Base-by-base conservation (phyloP, 148 eudicot genomes). In the Rhododendron kiyosumense region DNA sequence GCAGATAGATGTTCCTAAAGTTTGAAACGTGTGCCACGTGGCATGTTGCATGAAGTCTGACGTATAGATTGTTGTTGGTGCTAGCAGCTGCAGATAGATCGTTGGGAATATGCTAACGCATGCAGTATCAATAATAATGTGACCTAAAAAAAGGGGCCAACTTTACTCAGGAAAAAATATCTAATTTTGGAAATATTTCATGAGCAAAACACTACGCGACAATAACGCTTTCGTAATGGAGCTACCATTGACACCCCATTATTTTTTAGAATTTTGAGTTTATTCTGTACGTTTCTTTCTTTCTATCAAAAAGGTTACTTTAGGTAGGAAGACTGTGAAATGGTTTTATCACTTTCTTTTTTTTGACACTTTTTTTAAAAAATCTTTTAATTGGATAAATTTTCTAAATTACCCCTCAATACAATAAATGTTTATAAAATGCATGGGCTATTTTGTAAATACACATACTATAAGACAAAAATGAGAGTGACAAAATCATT, bases 1-100 rank as follows among this genome's bases (percentile, higher is more conserved):
- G 8, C 9, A 3, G n/a, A 22, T 7, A 67, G 74, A 26, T 28
- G 34, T 28, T 28, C 74, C 74, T 28, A 9, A n/a, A 67, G 74
- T 67, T 26, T 67, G 38, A 71, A 71, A 26, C 32, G n/a, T 18
- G n/a, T 17, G 79, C 79, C 85, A 84, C 65, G 65, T 73, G 78
- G 85, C 78, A 30, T 83, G 57, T 69, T 73, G 85, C 65, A 84
- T 84, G 85, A 46, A 46, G 49, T 17, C 5, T 36, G 41, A 75
- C 75, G 41, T 13, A 13, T 34, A 17, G 36, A 36, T 14, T 75
- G 43, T 32, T 75, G 78, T 7, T 36, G 18, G 45, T 30, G 34
- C 5, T 46, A 46, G 57, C 59, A 17, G 59, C 59, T 17, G 28
- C 28, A 63, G 69, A 24, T 63, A 63, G 69, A 24, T 63, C 12